phyloP scores from a whole-genome alignment of 306 rosid genomes.

The Begonia masoniana region DNA sequence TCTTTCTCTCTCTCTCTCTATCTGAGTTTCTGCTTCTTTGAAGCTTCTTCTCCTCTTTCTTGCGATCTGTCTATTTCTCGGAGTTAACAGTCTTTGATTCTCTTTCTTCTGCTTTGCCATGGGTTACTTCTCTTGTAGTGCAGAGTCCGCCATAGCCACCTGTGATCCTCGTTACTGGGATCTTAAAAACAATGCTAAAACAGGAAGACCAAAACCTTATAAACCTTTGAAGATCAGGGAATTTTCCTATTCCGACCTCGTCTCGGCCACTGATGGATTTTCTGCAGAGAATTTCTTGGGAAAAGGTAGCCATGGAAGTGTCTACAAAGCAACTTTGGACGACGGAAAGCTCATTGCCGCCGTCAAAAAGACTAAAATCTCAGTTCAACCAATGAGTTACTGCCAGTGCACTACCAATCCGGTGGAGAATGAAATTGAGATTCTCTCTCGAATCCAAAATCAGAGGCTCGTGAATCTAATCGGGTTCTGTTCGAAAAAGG shows the following conservation, averaged over 20 bases:
- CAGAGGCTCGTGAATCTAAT: slow-evolving; percentile 61
- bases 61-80: neutral
- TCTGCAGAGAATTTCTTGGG: slow-evolving; percentile 53
- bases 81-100: neutral
- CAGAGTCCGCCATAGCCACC: slow-evolving; percentile 54
- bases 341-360: slow-evolving; percentile 49
- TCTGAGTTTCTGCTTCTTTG: neutral
- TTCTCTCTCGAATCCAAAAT: slow-evolving; percentile 47
- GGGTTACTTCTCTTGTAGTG: slow-evolving; percentile 73
- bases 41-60: neutral
- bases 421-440: slow-evolving; percentile 78
- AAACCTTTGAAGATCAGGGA: slow-evolving; percentile 16
- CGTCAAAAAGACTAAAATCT: slow-evolving; percentile 37
- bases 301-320: slow-evolving; percentile 76
- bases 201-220: neutral
- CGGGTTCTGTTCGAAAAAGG: slow-evolving; percentile 42
- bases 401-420: slow-evolving; percentile 30
- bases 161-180: slow-evolving; percentile 49
- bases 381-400: slow-evolving; percentile 1
- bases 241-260: slow-evolving; percentile 34
- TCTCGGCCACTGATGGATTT: slow-evolving; percentile 46
- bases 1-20: too few relatives aligned
- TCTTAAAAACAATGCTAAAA: slow-evolving; percentile 22
- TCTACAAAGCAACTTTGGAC: slow-evolving; percentile 59
- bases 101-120: slow-evolving; percentile 14